phyloP scores from a whole-genome alignment of 306 rosid genomes.

The Heteromeles arbutifolia region DNA sequence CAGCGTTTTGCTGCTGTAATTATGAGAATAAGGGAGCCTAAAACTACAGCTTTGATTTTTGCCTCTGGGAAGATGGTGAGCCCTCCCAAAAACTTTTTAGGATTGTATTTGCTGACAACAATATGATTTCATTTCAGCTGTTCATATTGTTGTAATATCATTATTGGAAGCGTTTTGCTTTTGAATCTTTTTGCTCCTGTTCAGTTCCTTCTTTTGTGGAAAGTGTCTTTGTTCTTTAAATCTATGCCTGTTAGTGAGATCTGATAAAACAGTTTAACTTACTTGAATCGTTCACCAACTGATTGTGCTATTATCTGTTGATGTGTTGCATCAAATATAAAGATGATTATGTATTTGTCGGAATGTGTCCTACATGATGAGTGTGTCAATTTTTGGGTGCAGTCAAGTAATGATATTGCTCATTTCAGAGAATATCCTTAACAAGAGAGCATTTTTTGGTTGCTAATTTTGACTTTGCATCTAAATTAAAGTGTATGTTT shows the following conservation, averaged over 20 bases:
- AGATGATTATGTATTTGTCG: background rate
- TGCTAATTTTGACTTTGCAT: background rate
- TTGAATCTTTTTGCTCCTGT: background rate
- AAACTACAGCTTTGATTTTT: constrained; percentile 87
- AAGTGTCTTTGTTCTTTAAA: background rate
- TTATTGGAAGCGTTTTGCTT: background rate
- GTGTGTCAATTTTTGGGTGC: background rate
- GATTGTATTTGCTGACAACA: background rate
- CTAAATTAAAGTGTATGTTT: background rate
- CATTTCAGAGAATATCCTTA: too few species aligned
- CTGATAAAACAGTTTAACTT: background rate
- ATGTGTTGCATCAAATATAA: background rate
- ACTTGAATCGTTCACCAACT: background rate
- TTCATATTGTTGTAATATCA: background rate
- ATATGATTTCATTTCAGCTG: background rate
- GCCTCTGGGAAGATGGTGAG: constrained; percentile 97
- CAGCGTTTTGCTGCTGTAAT: constrained; percentile 99
- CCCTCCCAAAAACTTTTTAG: background rate
- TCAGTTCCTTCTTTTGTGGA: background rate
- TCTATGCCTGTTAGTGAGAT: background rate
- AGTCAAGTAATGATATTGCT: background rate
- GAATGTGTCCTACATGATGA: background rate
- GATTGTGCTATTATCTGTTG: background rate
- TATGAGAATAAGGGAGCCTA: constrained; percentile 98
- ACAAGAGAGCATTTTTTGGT: background rate